Conservation (phyloP, 225 moss, liverwort and hornwort species). For the Polytrichum formosum region DNA sequence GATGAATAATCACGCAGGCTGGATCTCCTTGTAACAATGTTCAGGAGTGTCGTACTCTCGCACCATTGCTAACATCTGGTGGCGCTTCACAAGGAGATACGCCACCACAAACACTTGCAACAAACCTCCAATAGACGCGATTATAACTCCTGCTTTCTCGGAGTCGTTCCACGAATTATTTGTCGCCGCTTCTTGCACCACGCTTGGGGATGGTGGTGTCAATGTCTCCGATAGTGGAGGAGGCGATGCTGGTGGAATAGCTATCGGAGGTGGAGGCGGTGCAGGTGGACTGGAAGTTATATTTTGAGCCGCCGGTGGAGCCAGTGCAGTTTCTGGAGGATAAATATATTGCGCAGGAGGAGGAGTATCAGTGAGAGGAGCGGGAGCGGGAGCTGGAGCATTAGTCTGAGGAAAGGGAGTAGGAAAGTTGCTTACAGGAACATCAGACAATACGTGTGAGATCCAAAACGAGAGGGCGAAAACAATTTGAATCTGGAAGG, state of each 20-base stretch:
- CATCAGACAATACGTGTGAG: background rate
- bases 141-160: constrained; percentile 38
- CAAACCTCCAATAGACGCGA: constrained; percentile 31
- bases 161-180: constrained; percentile 25
- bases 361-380: background rate
- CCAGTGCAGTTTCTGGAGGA: background rate
- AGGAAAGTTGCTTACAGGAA: background rate
- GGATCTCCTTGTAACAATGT: constrained; percentile 6
- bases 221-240: background rate
- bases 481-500: no score
- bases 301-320: background rate
- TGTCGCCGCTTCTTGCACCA: background rate
- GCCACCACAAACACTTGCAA: constrained; percentile 42
- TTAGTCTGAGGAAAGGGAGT: background rate
- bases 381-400: background rate
- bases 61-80: constrained; percentile 30
- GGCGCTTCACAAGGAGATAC: constrained; percentile 42
- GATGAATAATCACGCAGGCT: constrained; percentile 11
- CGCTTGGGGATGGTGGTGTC: background rate
- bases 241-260: background rate
- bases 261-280: background rate
- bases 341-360: background rate
- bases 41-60: constrained; percentile 17
- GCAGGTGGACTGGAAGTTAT: background rate
- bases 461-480: background rate